These are phyloP conservation scores for Fusarium sp. DNA, from an alignment of 2,329 filamentous ascomycete genomes.

Conservation along the genomic window DNA sequence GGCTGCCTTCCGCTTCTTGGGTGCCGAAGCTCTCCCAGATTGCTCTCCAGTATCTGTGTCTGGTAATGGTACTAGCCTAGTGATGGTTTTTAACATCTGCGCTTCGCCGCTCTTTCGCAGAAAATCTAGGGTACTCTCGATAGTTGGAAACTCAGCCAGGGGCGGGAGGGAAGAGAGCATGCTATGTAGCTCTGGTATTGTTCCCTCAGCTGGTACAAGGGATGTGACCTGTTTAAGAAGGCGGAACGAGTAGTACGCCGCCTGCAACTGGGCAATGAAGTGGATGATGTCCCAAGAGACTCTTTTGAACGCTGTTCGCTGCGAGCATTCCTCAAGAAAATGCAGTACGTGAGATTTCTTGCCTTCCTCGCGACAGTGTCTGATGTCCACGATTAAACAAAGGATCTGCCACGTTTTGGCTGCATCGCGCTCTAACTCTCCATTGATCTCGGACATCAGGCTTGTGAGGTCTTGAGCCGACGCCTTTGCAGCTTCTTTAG, in stretches of 20 bases:
- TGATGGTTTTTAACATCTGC: slow-evolving; percentile 21
- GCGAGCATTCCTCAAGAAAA: slow-evolving; percentile 33
- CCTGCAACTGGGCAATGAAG: slow-evolving; percentile 70
- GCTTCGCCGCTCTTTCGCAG: slow-evolving; percentile 27
- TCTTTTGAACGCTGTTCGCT: not conserved
- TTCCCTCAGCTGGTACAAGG: slow-evolving; percentile 7
- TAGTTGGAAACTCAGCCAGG: slow-evolving; percentile 42
- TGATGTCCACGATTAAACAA: slow-evolving; percentile 45
- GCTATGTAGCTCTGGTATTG: slow-evolving; percentile 29
- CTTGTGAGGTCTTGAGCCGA: slow-evolving; percentile 34
- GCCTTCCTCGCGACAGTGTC: slow-evolving; percentile 44
- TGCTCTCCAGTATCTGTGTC: not conserved
- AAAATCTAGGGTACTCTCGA: slow-evolving; percentile 30
- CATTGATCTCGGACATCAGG: slow-evolving; percentile 29
- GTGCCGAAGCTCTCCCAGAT: not conserved
- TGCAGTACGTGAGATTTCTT: slow-evolving; percentile 43
- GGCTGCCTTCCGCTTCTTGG: slow-evolving; percentile 22
- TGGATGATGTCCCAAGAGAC: slow-evolving; percentile 70
- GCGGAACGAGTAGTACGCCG: slow-evolving; percentile 71
- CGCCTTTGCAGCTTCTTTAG: slow-evolving; percentile 8
- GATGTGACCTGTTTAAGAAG: slow-evolving; percentile 55
- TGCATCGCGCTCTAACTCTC: not conserved
- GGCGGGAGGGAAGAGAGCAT: slow-evolving; percentile 43
- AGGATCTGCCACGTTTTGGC: slow-evolving; percentile 43
- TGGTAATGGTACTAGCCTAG: slow-evolving; percentile 34